Conservation (phyloP, 352 stramenopile genomes). For the Phytophthora hibernalis region DNA sequence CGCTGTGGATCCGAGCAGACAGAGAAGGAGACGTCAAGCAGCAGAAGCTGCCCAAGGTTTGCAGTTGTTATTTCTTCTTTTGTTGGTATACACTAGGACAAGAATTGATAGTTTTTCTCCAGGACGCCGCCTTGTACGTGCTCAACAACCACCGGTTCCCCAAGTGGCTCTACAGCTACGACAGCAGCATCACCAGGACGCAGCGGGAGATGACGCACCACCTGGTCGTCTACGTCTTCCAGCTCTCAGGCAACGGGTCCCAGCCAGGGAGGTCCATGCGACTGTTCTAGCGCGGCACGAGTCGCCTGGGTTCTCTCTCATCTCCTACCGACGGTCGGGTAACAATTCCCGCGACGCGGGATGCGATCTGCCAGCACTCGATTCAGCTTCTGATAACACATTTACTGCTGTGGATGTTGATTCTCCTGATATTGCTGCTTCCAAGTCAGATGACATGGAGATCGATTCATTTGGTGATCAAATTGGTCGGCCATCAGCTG, state of each 20-base stretch:
- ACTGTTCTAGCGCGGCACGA: slow-evolving; percentile 38
- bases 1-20: slow-evolving; percentile 39
- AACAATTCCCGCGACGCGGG: not conserved
- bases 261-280: slow-evolving; percentile 1
- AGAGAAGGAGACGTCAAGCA: slow-evolving; percentile 41
- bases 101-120: not conserved
- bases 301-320: slow-evolving; percentile 39
- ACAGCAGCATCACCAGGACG: slow-evolving; percentile 48
- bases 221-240: slow-evolving; percentile 41
- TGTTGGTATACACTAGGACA: not conserved
- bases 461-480: not conserved
- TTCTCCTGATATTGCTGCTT: not conserved
- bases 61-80: not conserved
- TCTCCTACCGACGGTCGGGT: slow-evolving; percentile 47
- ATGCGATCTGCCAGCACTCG: not conserved
- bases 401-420: slow-evolving; percentile 1
- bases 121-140: slow-evolving; percentile 43
- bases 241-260: slow-evolving; percentile 1
- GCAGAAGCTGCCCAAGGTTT: slow-evolving; percentile 26
- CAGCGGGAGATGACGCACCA: slow-evolving; percentile 55
- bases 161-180: slow-evolving; percentile 58
- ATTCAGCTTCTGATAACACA: not conserved
- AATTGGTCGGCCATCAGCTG: not conserved
- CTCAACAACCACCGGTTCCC: slow-evolving; percentile 51
- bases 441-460: not conserved